Evolutionary conservation across 2,329 filamentous ascomycete genomes (phyloP), one percentile per base, ranked within the genome.

Genomic region (Cladophialophora exuberans): DNA sequence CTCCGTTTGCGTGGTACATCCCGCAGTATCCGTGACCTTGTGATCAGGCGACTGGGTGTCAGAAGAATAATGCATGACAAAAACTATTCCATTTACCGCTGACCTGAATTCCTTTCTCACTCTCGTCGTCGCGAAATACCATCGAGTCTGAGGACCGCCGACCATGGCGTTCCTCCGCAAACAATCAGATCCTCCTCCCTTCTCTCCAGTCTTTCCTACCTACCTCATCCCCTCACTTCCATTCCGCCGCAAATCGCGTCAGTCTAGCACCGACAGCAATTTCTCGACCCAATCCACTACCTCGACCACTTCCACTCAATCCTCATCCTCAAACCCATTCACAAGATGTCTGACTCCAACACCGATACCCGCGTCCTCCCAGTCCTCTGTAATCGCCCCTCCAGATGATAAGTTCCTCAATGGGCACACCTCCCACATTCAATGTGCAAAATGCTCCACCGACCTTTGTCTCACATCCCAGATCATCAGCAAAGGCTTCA

Each of bases 401-500:
- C 52, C 64, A 4, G 35, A 60, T n/a, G 60, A 62, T 33, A 67
- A 70, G 51, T 79, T 73, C 64, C 71, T 81, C 13, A 59, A 69
- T 45, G 74, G 73, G 53, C 73, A 81, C 63, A 70, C 73, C 44
- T 83, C 83, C 2, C 79, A 80, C 66, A 76, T 86, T 20, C 79
- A 78, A 62, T 86, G 83, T 69, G 74, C 77, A 23, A 78, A 78
- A 61, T 86, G 83, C 66, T 78, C 82, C 35, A 72, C 80, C 9
- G 80, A 85, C 64, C 74, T 86, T 42, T 81, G 82, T 59, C 74
- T 81, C 50, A 79, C 80, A 13, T 76, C 76, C 4, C 81, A 83
- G 59, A 84, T 86, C 54, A 81, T 86, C 64, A 79, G 75, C 71
- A 85, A 85, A 71, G 83, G 83, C 50, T 86, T 86, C 70, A 86